A percentile compares a stretch with the other conserved stretches of the same genome.
These are phyloP conservation scores for Deinandra increscens DNA, from an alignment of 129 eudicot species.

Conservation along the genomic window DNA sequence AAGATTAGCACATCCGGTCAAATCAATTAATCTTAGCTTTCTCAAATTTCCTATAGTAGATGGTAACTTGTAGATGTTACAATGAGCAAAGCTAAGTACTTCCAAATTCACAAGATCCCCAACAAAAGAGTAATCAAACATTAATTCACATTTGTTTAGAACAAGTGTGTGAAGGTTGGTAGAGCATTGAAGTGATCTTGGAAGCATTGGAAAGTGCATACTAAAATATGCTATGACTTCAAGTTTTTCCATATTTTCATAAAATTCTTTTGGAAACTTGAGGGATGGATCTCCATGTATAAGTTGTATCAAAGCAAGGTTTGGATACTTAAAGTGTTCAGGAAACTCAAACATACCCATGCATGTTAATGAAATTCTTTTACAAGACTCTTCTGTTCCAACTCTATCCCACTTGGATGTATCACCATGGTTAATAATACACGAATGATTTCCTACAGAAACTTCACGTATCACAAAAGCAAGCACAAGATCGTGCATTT, in stretches of 20 bases:
- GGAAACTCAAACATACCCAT: background rate
- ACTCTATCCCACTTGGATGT: background rate
- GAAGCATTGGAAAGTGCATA: background rate
- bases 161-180: background rate
- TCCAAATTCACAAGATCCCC: constrained; percentile 7
- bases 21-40: constrained; percentile 4
- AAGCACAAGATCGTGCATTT: constrained; percentile 21
- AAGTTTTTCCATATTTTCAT: background rate
- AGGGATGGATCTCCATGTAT: constrained; percentile 11
- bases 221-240: background rate
- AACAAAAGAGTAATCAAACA: background rate
- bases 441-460: background rate
- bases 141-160: background rate
- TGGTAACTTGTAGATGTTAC: background rate
- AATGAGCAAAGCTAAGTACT: constrained; percentile 15
- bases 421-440: background rate
- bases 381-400: background rate
- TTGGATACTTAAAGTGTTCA: background rate
- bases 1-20: constrained; percentile 9
- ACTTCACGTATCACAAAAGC: background rate
- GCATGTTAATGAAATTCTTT: background rate
- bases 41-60: background rate
- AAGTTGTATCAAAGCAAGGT: background rate
- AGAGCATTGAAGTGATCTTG: constrained; percentile 2
- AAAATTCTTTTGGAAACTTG: background rate